Base-by-base conservation (phyloP, 306 rosid genomes). In the Prunus fruticosa region DNA sequence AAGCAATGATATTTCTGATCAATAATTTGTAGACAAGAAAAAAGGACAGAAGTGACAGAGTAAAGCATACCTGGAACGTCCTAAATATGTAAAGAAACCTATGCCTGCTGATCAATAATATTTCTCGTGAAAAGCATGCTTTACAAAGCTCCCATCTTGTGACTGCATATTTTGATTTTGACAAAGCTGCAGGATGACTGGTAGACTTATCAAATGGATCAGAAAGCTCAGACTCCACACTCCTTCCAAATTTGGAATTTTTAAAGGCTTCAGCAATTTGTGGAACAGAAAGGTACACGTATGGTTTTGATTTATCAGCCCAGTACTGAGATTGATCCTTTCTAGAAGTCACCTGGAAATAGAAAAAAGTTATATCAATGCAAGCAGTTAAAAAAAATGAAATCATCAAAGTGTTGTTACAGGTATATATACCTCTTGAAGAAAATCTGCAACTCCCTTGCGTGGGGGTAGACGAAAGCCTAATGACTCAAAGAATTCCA, bases 311-410 rank as follows among this genome's bases (percentile, higher is more conserved):
- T 77, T 81, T 82, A 85, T 91, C 89, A 52, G 89, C 89, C 98
- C 98, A 91, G 86, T 93, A 93, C 79, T 91, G 97, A 67, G 87
- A 92, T 80, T 93, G 98, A 72, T 93, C 98, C 80, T 88, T 93
- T 76, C 65, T 81, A 78, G 98, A 93, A 13, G 98, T 89, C 64
- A 93, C 97, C 98, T 93, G 90, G 61, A 27, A 76, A 75, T 0
- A 2, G n/a, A 23, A 68, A 34, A 32, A 86, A 10, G 47, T 28
- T 28, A 62, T 13, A 25, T 22, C 18, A 11, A 25, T 11, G 8
- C 38, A 60, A 12, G 34, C 38, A 60, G 19, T 49, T 49, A 3
- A 13, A 49, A 49, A 7, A 12, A 28, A 56, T 16, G 25, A 56
- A 32, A 22, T n/a, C 20, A 16, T n/a, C 67, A 11, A 23, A 43